Conservation (phyloP, 345 rosid genomes). For the Sapria himalayana region DNA sequence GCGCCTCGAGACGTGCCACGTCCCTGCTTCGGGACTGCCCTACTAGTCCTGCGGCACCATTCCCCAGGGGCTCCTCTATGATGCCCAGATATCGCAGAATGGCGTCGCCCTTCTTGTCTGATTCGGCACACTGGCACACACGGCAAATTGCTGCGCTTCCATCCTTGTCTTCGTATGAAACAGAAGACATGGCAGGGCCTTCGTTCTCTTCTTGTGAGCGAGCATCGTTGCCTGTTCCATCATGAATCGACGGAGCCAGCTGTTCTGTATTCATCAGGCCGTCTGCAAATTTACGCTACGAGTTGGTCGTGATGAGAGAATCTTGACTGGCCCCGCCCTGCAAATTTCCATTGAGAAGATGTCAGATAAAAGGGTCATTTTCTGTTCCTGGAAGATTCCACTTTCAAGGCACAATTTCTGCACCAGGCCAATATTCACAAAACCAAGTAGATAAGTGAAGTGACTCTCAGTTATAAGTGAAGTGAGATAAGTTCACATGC, state of each 20-base stretch:
- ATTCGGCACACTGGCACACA: slow-evolving; percentile 86
- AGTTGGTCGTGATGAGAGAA: no score
- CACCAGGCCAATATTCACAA: no score
- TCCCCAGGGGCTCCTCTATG: no score
- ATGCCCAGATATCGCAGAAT: slow-evolving; percentile 65
- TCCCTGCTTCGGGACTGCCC: slow-evolving; percentile 24
- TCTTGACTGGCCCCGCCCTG: no score
- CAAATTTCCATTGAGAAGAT: no score
- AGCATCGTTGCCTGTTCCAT: slow-evolving; percentile 21
- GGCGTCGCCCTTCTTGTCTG: slow-evolving; percentile 68
- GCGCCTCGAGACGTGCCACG: slow-evolving; percentile 10
- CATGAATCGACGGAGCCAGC: slow-evolving; percentile 17
- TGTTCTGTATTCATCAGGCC: slow-evolving; percentile 59
- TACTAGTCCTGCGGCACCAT: slow-evolving; percentile 22
- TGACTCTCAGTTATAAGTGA: no score
- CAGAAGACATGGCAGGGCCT: slow-evolving; percentile 18
- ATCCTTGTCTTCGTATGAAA: slow-evolving; percentile 51
- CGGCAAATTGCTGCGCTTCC: slow-evolving; percentile 53
- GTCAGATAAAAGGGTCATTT: no score
- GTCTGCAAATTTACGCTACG: no score
- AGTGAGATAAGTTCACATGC: no score
- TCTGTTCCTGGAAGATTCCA: no score
- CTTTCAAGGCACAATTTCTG: no score
- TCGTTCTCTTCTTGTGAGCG: slow-evolving; percentile 20
- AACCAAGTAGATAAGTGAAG: no score